Percentiles rank a stretch among this genome's conserved stretches.
phyloP scores from a whole-genome alignment of 2,329 filamentous ascomycete species.

The Graphiopsis chlorocephala region DNA sequence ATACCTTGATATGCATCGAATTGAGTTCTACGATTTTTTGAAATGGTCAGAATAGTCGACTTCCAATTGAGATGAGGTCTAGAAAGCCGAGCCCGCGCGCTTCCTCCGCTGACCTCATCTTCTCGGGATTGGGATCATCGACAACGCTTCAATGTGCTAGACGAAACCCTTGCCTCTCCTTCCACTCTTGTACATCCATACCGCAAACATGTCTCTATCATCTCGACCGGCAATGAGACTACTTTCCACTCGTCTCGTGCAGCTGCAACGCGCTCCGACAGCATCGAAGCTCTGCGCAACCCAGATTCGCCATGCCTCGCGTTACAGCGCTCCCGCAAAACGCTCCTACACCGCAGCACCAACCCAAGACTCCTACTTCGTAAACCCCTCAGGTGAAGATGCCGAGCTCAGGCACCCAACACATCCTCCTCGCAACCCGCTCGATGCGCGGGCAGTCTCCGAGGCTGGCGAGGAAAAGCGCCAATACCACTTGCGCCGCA shows the following conservation, averaged over 20 bases:
- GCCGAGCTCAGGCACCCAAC: constrained; percentile 14
- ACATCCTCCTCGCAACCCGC: constrained; percentile 19
- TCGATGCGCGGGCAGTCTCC: constrained; percentile 27
- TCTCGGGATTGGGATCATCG: neutral
- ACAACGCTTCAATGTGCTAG: neutral
- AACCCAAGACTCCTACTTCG: constrained; percentile 24
- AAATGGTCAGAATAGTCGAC: no score
- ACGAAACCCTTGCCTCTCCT: neutral
- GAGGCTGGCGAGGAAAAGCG: constrained; percentile 30
- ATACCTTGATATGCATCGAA: no score
- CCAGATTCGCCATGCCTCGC: constrained; percentile 30
- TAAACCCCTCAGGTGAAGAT: constrained; percentile 16
- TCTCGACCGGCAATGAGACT: constrained; percentile 31
- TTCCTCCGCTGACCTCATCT: constrained; percentile 9
- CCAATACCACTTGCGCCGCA: constrained; percentile 31
- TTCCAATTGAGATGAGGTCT: neutral
- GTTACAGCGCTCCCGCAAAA: constrained; percentile 36
- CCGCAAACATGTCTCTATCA: constrained; percentile 25
- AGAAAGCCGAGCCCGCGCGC: neutral
- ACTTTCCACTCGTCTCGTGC: constrained; percentile 17
- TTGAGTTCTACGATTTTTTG: no score
- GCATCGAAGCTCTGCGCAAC: constrained; percentile 26
- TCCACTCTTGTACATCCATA: neutral
- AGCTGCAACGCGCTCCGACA: constrained; percentile 20
- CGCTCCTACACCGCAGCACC: constrained; percentile 27